Evolutionary conservation across 129 eudicot species (phyloP), one percentile per base, ranked within the genome.

Genomic region (Centaurea solstitialis): DNA sequence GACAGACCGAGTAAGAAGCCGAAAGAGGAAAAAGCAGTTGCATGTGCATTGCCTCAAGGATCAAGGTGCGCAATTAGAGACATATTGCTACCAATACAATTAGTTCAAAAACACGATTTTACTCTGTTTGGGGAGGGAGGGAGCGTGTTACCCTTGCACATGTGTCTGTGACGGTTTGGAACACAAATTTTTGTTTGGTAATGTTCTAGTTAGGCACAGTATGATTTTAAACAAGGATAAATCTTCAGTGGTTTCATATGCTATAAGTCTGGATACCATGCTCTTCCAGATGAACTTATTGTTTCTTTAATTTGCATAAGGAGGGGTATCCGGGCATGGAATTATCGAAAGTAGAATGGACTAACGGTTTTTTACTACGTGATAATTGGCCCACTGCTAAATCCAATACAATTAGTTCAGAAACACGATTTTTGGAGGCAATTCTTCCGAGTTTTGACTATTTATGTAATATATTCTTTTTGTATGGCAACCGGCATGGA

Each of bases 401-500:
- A 26, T 68, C 28, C 18, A 68, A 33, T 8, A 68, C 3, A 39
- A 35, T 13, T n/a, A n/a, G n/a, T n/a, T n/a, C n/a, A n/a, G n/a
- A n/a, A n/a, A n/a, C n/a, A n/a, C n/a, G n/a, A n/a, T n/a, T n/a
- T n/a, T n/a, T n/a, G n/a, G n/a, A n/a, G n/a, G n/a, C n/a, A n/a
- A n/a, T n/a, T n/a, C n/a, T n/a, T n/a, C n/a, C n/a, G n/a, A n/a
- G n/a, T n/a, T n/a, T n/a, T n/a, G n/a, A 11, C 15, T 17, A 79
- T 13, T 20, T 18, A 68, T 66, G n/a, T 68, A 23, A 37, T 1
- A 24, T 22, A 9, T 26, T 67, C 8, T 72, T 33, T 66, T 39
- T 79, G 61, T 73, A 22, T n/a, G 61, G 70, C 88, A 91, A 93
- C 4, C 21, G 92, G 85, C 61, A 90, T 92, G 91, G 97, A 92